Base-by-base conservation (phyloP, 1,284 basidiomycete species). In the Cryptococcus floricola region DNA sequence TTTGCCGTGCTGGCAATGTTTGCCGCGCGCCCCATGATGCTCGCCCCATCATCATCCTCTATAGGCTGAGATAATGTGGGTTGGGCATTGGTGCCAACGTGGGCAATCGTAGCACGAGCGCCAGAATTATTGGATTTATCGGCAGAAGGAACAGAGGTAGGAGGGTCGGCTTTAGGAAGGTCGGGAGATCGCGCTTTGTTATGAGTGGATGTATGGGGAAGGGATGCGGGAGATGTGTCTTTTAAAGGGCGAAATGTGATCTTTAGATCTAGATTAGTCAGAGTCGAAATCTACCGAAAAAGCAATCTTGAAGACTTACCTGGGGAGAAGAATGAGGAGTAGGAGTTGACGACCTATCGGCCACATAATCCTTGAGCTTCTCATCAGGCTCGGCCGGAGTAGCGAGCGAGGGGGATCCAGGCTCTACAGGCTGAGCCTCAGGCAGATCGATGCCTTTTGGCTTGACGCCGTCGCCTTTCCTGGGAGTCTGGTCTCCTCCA, bases 311-410 rank as follows among this genome's bases (percentile, higher is more conserved):
- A 39, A 23, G 9, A 69, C 76, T 68, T 59, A 78, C 77, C 60
- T 76, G 72, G 34, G 77, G 77, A 39, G 75, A 77, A n/a, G 76
- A 77, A 62, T 78, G 76, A 2, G 77, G 76, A 3, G 77, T 78
- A 9, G 76, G 77, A 8, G 77, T 78, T 14, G 65, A 61, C 37
- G 70, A 70, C 43, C 70, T 54, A 48, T 75, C 72, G 16, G 70
- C 68, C 25, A 68, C 60, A 50, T 73, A 70, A 45, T 73, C 61
- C 48, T 46, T 44, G 18, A 14, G 10, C 43, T 39, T 28, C 39
- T 44, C 19, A n/a, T 31, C 28, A 14, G 13, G 19, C 39, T 46
- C 16, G 16, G 25, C 14, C 19, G 45, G 18, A 46, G 27, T 16
- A 12, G 45, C 18, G 27, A 16, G 9, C 16, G 45, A 25, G 27